Base-by-base conservation (phyloP, 2,329 filamentous ascomycete species). In the Cyphellophora europaea region DNA sequence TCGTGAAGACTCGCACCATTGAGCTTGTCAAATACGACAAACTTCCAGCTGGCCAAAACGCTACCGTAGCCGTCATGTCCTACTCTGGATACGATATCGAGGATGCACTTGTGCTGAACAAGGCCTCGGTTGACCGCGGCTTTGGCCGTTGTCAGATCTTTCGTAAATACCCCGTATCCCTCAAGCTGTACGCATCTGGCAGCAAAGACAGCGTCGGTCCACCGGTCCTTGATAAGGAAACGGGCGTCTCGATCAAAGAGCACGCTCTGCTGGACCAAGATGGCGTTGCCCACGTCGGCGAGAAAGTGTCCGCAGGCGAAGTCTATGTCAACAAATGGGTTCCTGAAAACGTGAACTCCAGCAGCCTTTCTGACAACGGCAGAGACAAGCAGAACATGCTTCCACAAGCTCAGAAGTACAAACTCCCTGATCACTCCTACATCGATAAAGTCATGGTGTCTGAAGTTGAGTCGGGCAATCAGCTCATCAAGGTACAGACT, bases 61-160 rank as follows among this genome's bases (percentile, higher is more conserved):
- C 91, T 4, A 94, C 85, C 1, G 91, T 98, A 16, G 91, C 93
- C 5, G 91, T 98, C 62, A 98, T 98, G 91, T 96, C 88, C 32
- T 98, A 91, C 62, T 96, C 89, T 8, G 91, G 91, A 15, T 98
- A 98, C 62, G 91, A 98, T 76, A 98, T 98, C 49, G 91, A 98
- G 67, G 91, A 98, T 69, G 91, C 91, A 6, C 71, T 98, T 12
- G 89, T 98, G 2, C 59, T 98, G 42, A 98, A 98, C 67, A 96
- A 95, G 65, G 88, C 87, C 6, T 95, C 88, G 0, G 80, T 87
- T 39, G 93, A 98, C 51, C 77, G 91, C 50, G 93, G 91, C 4
- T 98, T 96, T 52, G 93, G 91, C 30, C 79, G 91, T 23, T 96
- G 91, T 53, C 93, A 98, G 55, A 91, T 96, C n/a, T 89, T 95